These are phyloP conservation scores for Klebsormidium nitens DNA, from an alignment of 139 green algal species.

Conservation along the genomic window DNA sequence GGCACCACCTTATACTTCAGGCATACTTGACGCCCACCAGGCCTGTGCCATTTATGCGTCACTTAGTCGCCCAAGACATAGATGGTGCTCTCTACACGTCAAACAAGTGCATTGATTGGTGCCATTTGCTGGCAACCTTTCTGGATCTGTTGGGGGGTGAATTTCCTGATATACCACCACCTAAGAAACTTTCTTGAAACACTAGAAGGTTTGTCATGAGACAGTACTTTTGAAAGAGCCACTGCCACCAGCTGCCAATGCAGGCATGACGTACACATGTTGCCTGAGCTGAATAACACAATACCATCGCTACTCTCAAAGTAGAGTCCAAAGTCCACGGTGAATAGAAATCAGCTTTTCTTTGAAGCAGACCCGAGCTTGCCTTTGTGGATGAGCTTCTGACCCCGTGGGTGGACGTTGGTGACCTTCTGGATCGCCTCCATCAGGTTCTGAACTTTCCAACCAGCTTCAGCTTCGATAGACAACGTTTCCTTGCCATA, in stretches of 20 bases:
- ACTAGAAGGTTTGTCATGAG: too few relatives aligned
- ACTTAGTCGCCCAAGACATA: too few relatives aligned
- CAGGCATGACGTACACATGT: neutral
- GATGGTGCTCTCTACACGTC: too few relatives aligned
- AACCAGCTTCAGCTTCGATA: neutral
- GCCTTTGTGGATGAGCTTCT: conserved; percentile 33
- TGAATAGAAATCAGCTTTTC: conserved; percentile 2
- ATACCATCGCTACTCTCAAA: neutral
- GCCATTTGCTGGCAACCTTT: too few relatives aligned
- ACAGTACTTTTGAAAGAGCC: neutral
- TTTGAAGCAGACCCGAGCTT: neutral
- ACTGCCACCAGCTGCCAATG: neutral
- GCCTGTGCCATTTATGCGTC: too few relatives aligned
- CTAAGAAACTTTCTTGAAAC: too few relatives aligned
- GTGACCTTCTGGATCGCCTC: neutral
- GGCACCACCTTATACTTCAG: too few relatives aligned
- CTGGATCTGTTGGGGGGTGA: too few relatives aligned
- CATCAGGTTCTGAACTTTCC: conserved; percentile 15
- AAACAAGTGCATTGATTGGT: too few relatives aligned
- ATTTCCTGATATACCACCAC: too few relatives aligned
- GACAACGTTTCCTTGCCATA: neutral
- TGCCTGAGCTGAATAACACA: neutral
- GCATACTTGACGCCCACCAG: too few relatives aligned
- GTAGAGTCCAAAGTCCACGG: neutral
- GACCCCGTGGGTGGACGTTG: conserved; percentile 3